Percentiles rank a stretch among this genome's conserved stretches.
These are phyloP conservation scores for Rhypophila decipiens DNA, from an alignment of 495 filamentous ascomycete genomes.

Conservation along the genomic window DNA sequence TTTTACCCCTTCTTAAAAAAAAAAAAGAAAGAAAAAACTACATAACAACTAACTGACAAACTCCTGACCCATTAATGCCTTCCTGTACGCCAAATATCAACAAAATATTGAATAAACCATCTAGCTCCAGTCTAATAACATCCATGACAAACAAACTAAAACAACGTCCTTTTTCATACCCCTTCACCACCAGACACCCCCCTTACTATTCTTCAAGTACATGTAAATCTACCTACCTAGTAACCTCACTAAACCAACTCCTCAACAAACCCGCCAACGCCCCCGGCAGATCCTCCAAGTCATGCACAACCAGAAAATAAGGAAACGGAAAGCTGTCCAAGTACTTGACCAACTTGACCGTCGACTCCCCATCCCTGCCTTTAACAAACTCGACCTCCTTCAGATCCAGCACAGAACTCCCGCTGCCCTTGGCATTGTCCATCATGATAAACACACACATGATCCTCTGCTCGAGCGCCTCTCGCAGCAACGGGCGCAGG, in stretches of 20 bases:
- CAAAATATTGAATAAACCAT: too few relatives aligned
- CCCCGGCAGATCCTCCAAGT: slow-evolving; percentile 83
- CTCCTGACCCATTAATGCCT: too few relatives aligned
- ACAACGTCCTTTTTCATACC: too few relatives aligned
- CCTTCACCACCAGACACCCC: too few relatives aligned
- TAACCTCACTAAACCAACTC: slow-evolving; percentile 94
- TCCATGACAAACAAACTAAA: too few relatives aligned
- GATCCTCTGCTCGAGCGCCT: slow-evolving; percentile 85
- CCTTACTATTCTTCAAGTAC: too few relatives aligned
- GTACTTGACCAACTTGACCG: slow-evolving; percentile 81
- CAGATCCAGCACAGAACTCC: slow-evolving; percentile 70
- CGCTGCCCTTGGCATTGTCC: slow-evolving; percentile 56
- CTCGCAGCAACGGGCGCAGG: slow-evolving; percentile 71
- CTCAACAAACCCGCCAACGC: slow-evolving; percentile 83
- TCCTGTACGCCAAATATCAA: too few relatives aligned
- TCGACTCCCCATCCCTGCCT: slow-evolving; percentile 55
- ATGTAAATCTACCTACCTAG: too few relatives aligned
- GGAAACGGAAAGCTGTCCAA: slow-evolving; percentile 92
- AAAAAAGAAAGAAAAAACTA: too few relatives aligned
- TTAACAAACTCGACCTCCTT: slow-evolving; percentile 74
- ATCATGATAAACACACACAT: slow-evolving; percentile 98
- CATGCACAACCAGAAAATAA: slow-evolving; percentile 90
- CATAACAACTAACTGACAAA: too few relatives aligned
- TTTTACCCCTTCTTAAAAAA: too few relatives aligned
- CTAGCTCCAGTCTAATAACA: too few relatives aligned